phyloP scores from a whole-genome alignment of 78 protist genomes.

The Pelomyxa schiedti region DNA sequence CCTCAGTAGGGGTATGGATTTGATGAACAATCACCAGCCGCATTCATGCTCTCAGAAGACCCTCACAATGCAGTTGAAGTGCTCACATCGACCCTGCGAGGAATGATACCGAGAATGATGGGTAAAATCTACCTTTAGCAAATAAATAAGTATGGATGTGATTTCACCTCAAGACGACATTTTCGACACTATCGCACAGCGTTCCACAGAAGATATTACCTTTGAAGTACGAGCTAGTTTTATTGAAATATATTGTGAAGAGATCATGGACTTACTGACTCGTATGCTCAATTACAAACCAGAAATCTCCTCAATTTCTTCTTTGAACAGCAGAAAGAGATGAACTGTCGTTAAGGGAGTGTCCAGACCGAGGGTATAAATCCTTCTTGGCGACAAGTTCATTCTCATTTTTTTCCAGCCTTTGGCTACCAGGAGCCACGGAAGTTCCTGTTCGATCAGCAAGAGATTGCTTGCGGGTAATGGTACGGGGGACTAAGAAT shows the following conservation, averaged over 20 bases:
- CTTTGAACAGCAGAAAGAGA: not conserved
- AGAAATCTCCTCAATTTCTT: too few relatives aligned
- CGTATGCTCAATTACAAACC: too few relatives aligned
- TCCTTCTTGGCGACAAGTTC: too few relatives aligned
- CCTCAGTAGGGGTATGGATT: not conserved
- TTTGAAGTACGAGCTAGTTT: not conserved
- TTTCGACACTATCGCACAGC: not conserved
- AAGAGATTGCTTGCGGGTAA: not conserved
- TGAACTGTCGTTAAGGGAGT: not conserved
- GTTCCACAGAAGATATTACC: not conserved
- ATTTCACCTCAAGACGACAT: not conserved
- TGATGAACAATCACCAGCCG: not conserved
- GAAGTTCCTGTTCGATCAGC: not conserved
- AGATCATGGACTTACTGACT: constrained; percentile 15
- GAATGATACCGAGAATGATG: constrained; percentile 18
- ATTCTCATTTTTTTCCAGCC: too few relatives aligned
- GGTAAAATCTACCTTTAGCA: not conserved
- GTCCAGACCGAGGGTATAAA: too few relatives aligned
- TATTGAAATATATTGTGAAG: constrained; percentile 18
- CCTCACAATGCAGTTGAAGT: not conserved
- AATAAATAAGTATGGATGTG: not conserved
- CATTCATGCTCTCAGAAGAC: not conserved
- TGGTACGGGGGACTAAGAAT: not conserved
- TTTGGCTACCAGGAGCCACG: not conserved
- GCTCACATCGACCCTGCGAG: constrained; percentile 6